These are phyloP conservation scores for Ascochyta lentis DNA, from an alignment of 2,329 filamentous ascomycete species.

Conservation along the genomic window DNA sequence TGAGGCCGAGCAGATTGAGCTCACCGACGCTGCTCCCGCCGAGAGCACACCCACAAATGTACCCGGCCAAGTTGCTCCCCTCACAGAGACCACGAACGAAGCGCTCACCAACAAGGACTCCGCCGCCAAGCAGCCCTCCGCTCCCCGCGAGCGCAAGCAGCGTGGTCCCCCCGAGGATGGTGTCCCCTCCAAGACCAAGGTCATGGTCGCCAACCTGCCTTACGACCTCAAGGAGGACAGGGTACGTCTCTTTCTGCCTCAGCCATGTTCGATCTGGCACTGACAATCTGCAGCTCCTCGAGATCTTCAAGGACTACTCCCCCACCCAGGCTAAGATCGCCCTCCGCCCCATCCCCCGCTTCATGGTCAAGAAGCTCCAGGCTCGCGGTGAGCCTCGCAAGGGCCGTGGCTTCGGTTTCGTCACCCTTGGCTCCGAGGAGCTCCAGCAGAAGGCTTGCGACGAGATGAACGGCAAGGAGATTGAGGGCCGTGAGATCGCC, in stretches of 20 bases:
- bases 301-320: slow-evolving; percentile 92
- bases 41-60: slow-evolving; percentile 56
- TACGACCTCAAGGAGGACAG: slow-evolving; percentile 98
- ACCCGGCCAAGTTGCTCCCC: slow-evolving; percentile 58
- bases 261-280: not conserved
- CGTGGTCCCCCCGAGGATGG: slow-evolving; percentile 97
- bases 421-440: slow-evolving; percentile 93
- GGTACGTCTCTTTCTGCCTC: slow-evolving; percentile 60
- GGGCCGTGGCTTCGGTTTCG: slow-evolving; percentile 98
- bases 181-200: slow-evolving; percentile 97
- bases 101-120: slow-evolving; percentile 59
- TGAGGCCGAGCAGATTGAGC: slow-evolving; percentile 53
- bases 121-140: slow-evolving; percentile 55
- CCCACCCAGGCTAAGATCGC: slow-evolving; percentile 97
- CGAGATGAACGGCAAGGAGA: slow-evolving; percentile 99
- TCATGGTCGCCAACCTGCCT: slow-evolving; percentile 99
- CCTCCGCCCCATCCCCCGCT: slow-evolving; percentile 95
- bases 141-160: slow-evolving; percentile 69
- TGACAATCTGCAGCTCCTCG: slow-evolving; percentile 75
- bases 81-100: slow-evolving; percentile 61
- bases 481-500: slow-evolving; percentile 97
- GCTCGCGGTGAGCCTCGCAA: slow-evolving; percentile 97
- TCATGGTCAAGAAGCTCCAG: slow-evolving; percentile 99
- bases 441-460: slow-evolving; percentile 94
- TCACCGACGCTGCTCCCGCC: slow-evolving; percentile 56